Conservation (phyloP, 345 rosid genomes). For the Anastatica hierochuntica region DNA sequence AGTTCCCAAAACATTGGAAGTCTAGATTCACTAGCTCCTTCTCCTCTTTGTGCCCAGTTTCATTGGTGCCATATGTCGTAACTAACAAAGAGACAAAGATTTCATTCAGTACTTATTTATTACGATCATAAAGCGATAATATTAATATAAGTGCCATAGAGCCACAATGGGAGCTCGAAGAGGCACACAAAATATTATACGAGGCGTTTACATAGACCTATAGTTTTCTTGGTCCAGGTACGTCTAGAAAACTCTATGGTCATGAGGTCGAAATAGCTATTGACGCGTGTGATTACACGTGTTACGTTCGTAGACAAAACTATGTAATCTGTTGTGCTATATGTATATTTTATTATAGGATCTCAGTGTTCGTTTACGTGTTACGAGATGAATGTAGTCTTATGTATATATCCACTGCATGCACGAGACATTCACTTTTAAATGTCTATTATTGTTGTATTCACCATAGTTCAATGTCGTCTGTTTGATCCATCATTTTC, state of each 20-base stretch:
- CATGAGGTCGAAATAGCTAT: no score
- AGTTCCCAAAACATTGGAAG: constrained; percentile 21
- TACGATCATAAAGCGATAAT: background rate
- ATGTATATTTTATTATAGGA: background rate
- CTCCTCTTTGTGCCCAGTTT: constrained; percentile 12
- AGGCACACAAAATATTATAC: constrained; percentile 3
- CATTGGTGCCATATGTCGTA: constrained; percentile 11
- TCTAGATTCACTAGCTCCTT: constrained; percentile 18
- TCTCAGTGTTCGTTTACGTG: constrained; percentile 4
- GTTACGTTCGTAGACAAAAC: background rate
- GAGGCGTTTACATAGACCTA: constrained; percentile 4
- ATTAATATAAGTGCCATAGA: background rate
- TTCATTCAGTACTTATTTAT: constrained; percentile 8
- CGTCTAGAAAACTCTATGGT: no score
- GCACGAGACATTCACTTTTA: constrained; percentile 7
- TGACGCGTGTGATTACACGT: no score
- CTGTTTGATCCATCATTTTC: background rate
- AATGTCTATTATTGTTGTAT: background rate
- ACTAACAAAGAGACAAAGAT: constrained; percentile 16
- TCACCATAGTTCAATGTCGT: background rate
- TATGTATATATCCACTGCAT: constrained; percentile 6
- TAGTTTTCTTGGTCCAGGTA: background rate
- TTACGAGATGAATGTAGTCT: constrained; percentile 10
- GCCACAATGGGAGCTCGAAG: constrained; percentile 15
- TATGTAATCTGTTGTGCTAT: constrained; percentile 3